Evolutionary conservation across 148 eudicot genomes (phyloP), one percentile per base, ranked within the genome.

Genomic region (Heliosperma pusillum): DNA sequence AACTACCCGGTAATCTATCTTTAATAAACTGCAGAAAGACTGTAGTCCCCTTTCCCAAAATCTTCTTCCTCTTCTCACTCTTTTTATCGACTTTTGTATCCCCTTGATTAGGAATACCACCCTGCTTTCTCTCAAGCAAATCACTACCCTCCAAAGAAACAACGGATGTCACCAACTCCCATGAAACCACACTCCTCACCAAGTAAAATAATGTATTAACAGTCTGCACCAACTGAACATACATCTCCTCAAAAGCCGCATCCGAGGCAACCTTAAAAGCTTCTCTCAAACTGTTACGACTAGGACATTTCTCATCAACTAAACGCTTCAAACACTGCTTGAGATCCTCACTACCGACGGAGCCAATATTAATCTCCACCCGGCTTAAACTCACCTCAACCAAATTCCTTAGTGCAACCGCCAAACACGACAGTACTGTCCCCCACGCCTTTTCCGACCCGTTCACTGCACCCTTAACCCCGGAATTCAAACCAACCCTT

Each of bases 11-110:
- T 85, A 94, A 22, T 58, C 78, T 87, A 22, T 87, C 92, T 81
- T 83, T 87, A 12, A 95, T 66, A 75, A 88, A 79, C 71, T 89
- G 85, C 78, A 95, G 68, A 36, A 92, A 53, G 8, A 77, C 86
- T 27, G 66, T 56, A 36, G 87, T 85, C 40, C 99, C 99, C 84
- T 90, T 95, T 9, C 99, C 99, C 64, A 89, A 79, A 47, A 88
- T 86, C 74, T 81, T 89, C 74, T 88, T 92, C 82, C 84, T 90
- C 71, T 82, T 86, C 66, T 88, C 85, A 40, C 82, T 85, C 84
- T 87, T 90, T 76, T 86, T 87, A 17, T 75, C 77, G 6, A 74
- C 33, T 24, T 81, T 87, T 0, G 63, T 75, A 64, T 70, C 66
- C 59, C 75, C 88, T 17, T 56, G 84, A 62, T 74, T 64, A 58